These are phyloP conservation scores for Cruciata laevipes DNA, from an alignment of 257 asterid genomes.

Conservation along the genomic window DNA sequence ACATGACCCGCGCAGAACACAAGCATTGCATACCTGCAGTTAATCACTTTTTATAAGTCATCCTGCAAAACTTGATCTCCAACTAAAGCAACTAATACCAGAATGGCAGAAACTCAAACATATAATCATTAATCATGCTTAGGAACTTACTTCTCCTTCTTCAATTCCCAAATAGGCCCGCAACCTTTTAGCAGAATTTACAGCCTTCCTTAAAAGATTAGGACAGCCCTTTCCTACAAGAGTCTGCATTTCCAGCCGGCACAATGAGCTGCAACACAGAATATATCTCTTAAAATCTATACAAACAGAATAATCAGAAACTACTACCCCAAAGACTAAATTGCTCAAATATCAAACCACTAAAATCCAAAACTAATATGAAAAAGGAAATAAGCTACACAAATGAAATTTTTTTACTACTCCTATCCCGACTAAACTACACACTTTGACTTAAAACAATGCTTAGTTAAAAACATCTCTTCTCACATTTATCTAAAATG, in stretches of 20 bases:
- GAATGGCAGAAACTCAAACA: not conserved
- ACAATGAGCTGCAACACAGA: conserved; percentile 52
- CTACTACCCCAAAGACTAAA: not conserved
- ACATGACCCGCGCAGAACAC: conserved; percentile 78
- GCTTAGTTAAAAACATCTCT: no score
- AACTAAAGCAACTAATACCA: not conserved
- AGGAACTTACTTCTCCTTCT: conserved; percentile 66
- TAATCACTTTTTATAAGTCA: conserved; percentile 10
- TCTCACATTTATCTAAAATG: no score
- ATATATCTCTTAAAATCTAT: not conserved
- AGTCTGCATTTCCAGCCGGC: conserved; percentile 52
- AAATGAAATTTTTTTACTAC: no score
- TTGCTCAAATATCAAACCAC: not conserved
- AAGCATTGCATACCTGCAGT: conserved; percentile 71
- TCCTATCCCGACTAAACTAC: not conserved
- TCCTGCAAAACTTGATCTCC: not conserved
- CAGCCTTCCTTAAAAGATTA: conserved; percentile 61
- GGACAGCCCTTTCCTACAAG: conserved; percentile 85
- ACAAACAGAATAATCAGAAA: no score
- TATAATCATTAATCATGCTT: conserved; percentile 1
- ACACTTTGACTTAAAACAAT: not conserved
- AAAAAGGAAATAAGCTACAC: not conserved
- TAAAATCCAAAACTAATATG: not conserved
- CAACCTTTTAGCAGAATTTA: conserved; percentile 83
- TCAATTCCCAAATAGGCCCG: conserved; percentile 65